Evolutionary conservation across 305 asterid genomes (phyloP).

Genomic region (Fraxinus latifolia): DNA sequence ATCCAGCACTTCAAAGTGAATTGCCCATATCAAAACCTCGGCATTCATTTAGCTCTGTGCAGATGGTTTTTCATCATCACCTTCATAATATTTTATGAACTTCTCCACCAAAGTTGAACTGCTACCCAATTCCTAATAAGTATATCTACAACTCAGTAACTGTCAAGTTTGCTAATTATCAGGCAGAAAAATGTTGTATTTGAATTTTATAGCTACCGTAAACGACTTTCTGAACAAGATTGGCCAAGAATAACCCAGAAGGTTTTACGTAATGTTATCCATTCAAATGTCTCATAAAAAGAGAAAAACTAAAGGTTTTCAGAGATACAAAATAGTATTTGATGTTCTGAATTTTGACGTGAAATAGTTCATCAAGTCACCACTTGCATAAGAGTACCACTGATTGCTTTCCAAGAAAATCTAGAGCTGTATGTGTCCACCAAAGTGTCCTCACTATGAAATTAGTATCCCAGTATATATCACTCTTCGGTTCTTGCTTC

Average conservation of each 20-base stretch:
- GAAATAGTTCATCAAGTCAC: not conserved
- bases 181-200: not conserved
- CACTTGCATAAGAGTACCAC: not conserved
- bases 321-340: not conserved
- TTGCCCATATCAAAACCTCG: not conserved
- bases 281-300: not conserved
- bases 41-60: not conserved
- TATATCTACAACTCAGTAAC: constrained; percentile 2
- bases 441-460: not conserved
- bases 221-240: not conserved
- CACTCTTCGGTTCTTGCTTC: not conserved
- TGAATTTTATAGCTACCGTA: not conserved
- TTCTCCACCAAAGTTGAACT: constrained; percentile 5
- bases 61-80: not conserved
- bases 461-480: not conserved
- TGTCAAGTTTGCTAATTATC: not conserved
- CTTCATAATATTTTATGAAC: not conserved
- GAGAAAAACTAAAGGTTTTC: not conserved
- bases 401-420: not conserved
- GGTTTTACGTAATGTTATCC: not conserved
- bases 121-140: constrained; percentile 2
- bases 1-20: not conserved
- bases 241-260: not conserved
- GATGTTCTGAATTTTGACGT: not conserved
- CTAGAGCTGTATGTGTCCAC: not conserved